Evolutionary conservation across 257 asterid species (phyloP), one percentile per base, ranked within the genome.

Genomic region (Gynochthodes officinalis): DNA sequence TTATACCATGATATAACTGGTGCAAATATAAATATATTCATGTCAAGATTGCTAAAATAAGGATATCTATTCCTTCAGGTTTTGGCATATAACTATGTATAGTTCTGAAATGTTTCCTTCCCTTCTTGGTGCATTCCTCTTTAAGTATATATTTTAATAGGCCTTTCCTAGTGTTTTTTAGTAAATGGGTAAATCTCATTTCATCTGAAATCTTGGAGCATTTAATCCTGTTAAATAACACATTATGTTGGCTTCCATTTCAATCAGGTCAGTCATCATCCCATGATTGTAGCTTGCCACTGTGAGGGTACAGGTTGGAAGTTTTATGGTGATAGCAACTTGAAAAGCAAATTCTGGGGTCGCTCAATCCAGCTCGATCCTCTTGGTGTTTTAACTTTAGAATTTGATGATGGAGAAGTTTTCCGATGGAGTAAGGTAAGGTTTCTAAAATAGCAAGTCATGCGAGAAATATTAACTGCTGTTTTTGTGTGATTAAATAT

Each of bases 301-400:
- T 94, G 99, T n/a, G 95, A 94, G 78, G 99, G 99, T 73, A 90
- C 88, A 54, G 96, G 98, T 75, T 92, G 98, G 99, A 90, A 75
- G 73, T 90, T 95, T 80, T 92, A 87, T 72, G 98, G 94, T 50
- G 99, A 95, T 75, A 95, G 99, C 81, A 92, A 89, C 81, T 86
- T 95, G 81, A 92, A 86, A 83, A 95, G 99, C 84, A 95, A 95
- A 83, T 95, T 95, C 77, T 92, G 98, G 99, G 99, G 99, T 67
- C 97, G 99, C 58, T 92, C 99, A 40, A 95, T 95, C 75, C 99
- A 92, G 81, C 86, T 95, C 5, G 98, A 95, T 76, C 98, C 99
- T 65, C 92, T 92, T 65, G 99, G 99, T 71, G 65, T 79, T 70
- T 83, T 95, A 74, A 90, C 99, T 39, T 67, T 95, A 76, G 96